Conservation (phyloP, 495 filamentous ascomycete species). For the Podospora anserina region DNA sequence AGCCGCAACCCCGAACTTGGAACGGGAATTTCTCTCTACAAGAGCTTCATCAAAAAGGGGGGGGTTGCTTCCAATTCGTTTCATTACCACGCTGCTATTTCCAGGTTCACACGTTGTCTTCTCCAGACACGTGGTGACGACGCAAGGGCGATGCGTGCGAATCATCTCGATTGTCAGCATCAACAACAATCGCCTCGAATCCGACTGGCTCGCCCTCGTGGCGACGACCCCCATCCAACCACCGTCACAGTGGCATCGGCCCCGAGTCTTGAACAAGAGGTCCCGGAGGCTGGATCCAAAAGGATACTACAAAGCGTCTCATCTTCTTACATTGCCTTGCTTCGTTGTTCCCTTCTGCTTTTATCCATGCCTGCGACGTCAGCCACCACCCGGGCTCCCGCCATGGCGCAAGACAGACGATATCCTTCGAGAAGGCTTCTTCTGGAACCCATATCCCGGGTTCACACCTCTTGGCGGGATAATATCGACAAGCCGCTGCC, state of each 20-base stretch:
- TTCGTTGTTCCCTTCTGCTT: not conserved
- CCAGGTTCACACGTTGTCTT: not conserved
- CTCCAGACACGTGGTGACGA: not conserved
- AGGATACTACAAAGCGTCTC: not conserved
- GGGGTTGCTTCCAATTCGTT: constrained; percentile 6
- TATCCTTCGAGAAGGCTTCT: constrained; percentile 17
- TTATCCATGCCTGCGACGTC: not conserved
- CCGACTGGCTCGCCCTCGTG: not conserved
- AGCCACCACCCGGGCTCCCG: not conserved
- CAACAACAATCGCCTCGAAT: not conserved
- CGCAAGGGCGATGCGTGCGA: not conserved
- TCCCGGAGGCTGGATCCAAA: constrained; percentile 7
- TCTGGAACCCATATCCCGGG: constrained; percentile 28
- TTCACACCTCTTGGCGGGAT: constrained; percentile 26
- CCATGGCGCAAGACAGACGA: constrained; percentile 5
- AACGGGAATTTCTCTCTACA: constrained; percentile 2
- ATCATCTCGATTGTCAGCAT: not conserved
- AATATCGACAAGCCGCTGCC: constrained; percentile 21
- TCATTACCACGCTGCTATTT: constrained; percentile 16
- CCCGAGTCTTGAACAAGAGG: not conserved
- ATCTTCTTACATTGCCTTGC: constrained; percentile 2
- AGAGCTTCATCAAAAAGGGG: constrained; percentile 2
- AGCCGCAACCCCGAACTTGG: constrained; percentile 27
- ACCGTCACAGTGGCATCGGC: not conserved
- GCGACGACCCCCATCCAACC: not conserved